These are phyloP conservation scores for Aspergillus chevalieri DNA, from an alignment of 2,329 filamentous ascomycete species.

Conservation along the genomic window DNA sequence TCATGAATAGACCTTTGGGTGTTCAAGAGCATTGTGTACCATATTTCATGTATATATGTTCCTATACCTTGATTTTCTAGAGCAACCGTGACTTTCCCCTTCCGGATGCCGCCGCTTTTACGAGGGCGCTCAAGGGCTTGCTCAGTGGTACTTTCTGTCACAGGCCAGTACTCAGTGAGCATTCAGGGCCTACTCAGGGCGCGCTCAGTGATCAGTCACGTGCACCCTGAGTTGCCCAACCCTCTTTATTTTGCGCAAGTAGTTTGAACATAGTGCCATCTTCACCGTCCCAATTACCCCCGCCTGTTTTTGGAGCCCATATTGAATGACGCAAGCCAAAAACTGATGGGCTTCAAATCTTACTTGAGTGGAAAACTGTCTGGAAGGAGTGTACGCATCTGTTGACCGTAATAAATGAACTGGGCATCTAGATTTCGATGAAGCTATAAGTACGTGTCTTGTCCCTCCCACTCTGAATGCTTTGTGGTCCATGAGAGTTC, in stretches of 20 bases:
- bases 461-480: too few relatives aligned
- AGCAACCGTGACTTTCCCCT: too few relatives aligned
- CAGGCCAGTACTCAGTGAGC: not conserved
- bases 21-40: not conserved
- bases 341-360: not conserved
- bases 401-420: too few relatives aligned
- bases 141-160: not conserved
- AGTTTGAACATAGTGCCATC: not conserved
- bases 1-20: conserved; percentile 7
- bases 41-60: conserved; percentile 4
- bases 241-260: too few relatives aligned
- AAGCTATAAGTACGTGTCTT: too few relatives aligned
- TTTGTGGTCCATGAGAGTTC: too few relatives aligned
- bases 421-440: too few relatives aligned
- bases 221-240: too few relatives aligned
- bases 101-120: too few relatives aligned
- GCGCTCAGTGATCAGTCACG: too few relatives aligned
- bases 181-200: not conserved
- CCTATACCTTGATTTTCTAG: not conserved
- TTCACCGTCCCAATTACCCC: not conserved
- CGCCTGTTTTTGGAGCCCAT: not conserved
- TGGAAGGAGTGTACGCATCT: too few relatives aligned
- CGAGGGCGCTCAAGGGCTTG: too few relatives aligned
- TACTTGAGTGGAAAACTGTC: not conserved
- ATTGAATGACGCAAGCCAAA: not conserved